Evolutionary conservation across 2,329 filamentous ascomycete species (phyloP).

Genomic region (Trichoderma semiorbis): DNA sequence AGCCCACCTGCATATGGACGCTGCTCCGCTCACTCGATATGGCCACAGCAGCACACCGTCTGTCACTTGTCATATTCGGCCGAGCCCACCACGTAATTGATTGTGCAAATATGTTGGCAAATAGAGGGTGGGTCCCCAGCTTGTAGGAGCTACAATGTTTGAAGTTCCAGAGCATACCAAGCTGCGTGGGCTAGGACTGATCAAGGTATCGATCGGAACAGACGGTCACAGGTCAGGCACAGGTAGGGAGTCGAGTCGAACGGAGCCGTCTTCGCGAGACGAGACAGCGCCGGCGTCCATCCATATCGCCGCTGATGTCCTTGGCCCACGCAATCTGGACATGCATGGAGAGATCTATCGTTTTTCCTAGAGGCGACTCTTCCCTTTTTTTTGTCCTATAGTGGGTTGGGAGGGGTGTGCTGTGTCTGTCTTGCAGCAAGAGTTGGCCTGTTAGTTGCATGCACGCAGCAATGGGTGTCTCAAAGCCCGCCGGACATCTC

Average conservation of each 20-base stretch:
- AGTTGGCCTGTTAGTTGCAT: background rate
- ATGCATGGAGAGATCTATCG: constrained; percentile 3
- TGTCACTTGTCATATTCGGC: constrained; percentile 17
- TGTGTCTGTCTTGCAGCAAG: background rate
- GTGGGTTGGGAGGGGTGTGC: background rate
- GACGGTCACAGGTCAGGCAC: background rate
- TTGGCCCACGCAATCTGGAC: background rate
- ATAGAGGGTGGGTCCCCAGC: background rate
- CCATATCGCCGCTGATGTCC: background rate
- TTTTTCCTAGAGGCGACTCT: background rate
- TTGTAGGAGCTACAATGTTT: background rate
- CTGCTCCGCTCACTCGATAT: background rate
- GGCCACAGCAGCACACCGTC: background rate
- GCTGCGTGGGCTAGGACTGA: background rate
- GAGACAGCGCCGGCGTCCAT: background rate
- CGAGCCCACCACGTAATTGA: constrained; percentile 3
- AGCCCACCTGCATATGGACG: constrained; percentile 3
- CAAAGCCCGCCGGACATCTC: background rate
- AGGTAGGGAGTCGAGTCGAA: background rate
- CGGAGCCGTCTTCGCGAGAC: background rate
- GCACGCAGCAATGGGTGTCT: background rate
- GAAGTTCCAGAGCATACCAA: background rate
- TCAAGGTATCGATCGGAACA: background rate
- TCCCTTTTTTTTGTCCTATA: background rate
- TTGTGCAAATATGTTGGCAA: background rate